phyloP scores from a whole-genome alignment of 345 rosid species.

The Syzygium jambos region DNA sequence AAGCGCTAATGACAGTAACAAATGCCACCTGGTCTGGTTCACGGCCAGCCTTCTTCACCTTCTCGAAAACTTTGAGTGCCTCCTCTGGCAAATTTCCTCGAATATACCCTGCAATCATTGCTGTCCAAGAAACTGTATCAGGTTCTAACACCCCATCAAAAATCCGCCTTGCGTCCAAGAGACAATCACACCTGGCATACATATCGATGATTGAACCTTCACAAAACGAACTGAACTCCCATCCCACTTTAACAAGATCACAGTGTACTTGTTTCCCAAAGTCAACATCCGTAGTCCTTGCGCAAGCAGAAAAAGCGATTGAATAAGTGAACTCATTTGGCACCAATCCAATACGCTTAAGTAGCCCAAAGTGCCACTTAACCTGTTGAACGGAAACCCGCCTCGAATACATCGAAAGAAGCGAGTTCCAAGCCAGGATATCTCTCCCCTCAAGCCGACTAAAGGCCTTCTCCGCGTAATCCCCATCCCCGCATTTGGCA shows the following conservation, averaged over 20 bases:
- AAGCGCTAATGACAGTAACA: slow-evolving; percentile 57
- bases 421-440: slow-evolving; percentile 71
- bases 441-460: slow-evolving; percentile 37
- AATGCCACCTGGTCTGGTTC: slow-evolving; percentile 66
- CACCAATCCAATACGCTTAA: slow-evolving; percentile 25
- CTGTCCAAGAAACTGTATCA: slow-evolving; percentile 83
- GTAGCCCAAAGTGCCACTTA: slow-evolving; percentile 19
- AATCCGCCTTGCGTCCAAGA: slow-evolving; percentile 48
- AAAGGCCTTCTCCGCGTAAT: slow-evolving; percentile 55
- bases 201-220: slow-evolving; percentile 71
- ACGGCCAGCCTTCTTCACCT: slow-evolving; percentile 44
- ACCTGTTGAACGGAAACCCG: slow-evolving; percentile 30
- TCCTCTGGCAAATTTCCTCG: slow-evolving; percentile 56
- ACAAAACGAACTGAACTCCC: slow-evolving; percentile 46
- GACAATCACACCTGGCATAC: slow-evolving; percentile 59
- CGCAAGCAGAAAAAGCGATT: slow-evolving; percentile 64
- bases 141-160: slow-evolving; percentile 47
- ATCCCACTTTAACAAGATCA: slow-evolving; percentile 51
- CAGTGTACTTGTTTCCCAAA: slow-evolving; percentile 59
- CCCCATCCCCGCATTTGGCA: slow-evolving; percentile 56
- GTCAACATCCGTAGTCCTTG: slow-evolving; percentile 31
- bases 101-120: slow-evolving; percentile 76
- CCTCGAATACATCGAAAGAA: slow-evolving; percentile 61
- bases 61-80: slow-evolving; percentile 49
- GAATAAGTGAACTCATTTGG: slow-evolving; percentile 79